Percentiles rank a stretch among this genome's conserved stretches.
phyloP scores from a whole-genome alignment of 2,329 filamentous ascomycete species.

The Calonectria pseudoturangicola region DNA sequence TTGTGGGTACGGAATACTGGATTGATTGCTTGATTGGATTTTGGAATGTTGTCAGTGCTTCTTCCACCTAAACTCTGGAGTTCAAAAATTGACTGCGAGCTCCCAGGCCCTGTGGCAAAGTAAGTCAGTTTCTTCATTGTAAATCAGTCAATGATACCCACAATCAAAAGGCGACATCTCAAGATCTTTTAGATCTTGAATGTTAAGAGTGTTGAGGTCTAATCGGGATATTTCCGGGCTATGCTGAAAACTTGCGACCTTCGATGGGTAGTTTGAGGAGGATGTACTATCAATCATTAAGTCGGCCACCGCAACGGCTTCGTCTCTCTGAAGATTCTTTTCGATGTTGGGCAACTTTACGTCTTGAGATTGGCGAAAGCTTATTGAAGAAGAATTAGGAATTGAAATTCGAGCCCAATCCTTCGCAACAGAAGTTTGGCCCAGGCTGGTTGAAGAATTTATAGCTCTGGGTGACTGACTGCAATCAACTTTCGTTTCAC shows the following conservation, averaged over 20 bases:
- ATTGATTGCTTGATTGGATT: conserved; percentile 39
- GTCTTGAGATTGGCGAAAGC: not conserved
- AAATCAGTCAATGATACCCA: conserved; percentile 41
- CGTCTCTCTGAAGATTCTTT: conserved; percentile 39
- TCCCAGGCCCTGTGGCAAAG: conserved; percentile 48
- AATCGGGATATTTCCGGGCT: conserved; percentile 56
- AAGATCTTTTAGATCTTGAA: conserved; percentile 59
- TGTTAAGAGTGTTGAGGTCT: conserved; percentile 55
- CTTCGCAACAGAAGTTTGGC: not conserved
- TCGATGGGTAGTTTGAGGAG: conserved; percentile 61
- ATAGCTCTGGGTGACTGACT: not conserved
- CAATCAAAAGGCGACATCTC: conserved; percentile 60
- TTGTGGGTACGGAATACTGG: not conserved
- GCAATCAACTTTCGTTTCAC: not conserved
- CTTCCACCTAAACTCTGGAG: conserved; percentile 48
- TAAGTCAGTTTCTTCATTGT: conserved; percentile 1
- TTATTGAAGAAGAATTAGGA: not conserved
- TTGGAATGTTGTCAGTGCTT: conserved; percentile 53
- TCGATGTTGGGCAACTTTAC: not conserved
- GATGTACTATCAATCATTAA: conserved; percentile 54
- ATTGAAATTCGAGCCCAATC: not conserved
- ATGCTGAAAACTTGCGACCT: conserved; percentile 58
- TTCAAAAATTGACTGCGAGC: conserved; percentile 42
- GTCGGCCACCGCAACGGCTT: conserved; percentile 41
- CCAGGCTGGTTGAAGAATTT: not conserved